Conservation (phyloP, 1,284 basidiomycete genomes). For the Trametes sp. region DNA sequence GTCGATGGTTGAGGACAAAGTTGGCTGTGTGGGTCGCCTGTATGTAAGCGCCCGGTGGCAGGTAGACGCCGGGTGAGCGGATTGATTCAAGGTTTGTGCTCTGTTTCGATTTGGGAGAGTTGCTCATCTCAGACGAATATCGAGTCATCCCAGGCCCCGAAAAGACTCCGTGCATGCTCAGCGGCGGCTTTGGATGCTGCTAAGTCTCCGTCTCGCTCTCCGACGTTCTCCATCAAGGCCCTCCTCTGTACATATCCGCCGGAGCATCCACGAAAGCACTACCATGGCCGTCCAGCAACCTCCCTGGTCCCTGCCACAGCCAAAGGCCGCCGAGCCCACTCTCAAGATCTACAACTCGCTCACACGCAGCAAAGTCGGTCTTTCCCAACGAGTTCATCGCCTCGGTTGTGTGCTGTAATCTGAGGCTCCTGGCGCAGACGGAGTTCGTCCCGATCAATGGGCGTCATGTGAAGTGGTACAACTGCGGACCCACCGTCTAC, state of each 20-base stretch:
- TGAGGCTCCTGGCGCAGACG: conserved; percentile 53
- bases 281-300: conserved; percentile 56
- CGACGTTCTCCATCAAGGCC: not conserved
- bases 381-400: conserved; percentile 14
- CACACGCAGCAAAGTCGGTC: conserved; percentile 85
- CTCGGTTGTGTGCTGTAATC: conserved; percentile 13
- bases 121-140: conserved; percentile 14
- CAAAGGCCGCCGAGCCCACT: conserved; percentile 61
- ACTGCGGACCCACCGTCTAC: conserved; percentile 99
- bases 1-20: not conserved
- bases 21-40: too few relatives aligned
- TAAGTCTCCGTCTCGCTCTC: conserved; percentile 2
- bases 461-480: conserved; percentile 97
- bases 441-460: conserved; percentile 86
- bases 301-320: conserved; percentile 61
- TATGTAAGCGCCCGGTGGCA: not conserved
- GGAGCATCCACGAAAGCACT: conserved; percentile 7
- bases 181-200: conserved; percentile 15
- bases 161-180: conserved; percentile 12
- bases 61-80: not conserved
- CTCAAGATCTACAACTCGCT: conserved; percentile 95
- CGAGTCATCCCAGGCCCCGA: conserved; percentile 15
- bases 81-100: too few relatives aligned
- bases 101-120: not conserved
- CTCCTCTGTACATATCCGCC: conserved; percentile 11